Evolutionary conservation across 1,139 yeast genomes (phyloP), one percentile per base, ranked within the genome.

Genomic region (Lodderomyces oxycetoniae): DNA sequence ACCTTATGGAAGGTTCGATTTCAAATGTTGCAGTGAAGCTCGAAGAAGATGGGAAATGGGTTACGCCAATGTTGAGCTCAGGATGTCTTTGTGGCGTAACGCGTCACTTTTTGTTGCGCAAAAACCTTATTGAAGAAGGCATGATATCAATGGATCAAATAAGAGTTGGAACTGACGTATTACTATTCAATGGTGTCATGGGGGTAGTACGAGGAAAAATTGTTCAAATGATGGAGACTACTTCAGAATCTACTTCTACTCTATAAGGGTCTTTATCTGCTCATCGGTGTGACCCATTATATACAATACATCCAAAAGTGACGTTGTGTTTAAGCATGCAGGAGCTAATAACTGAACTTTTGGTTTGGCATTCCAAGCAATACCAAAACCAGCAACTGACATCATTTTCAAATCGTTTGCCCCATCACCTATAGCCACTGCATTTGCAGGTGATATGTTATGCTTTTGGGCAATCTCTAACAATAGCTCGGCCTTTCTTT

Each of bases 311-410:
- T 88, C 95, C 39, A 65, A 65, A 52, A 91, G 69, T 4, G 82
- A 68, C 17, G 71, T 65, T 0, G 89, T 70, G 55, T 91, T 91
- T 47, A 93, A 67, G 44, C 85, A 71, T 30, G 86, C 69, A 8
- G 96, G 96, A 0, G 98, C 98, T 46, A 64, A 61, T 38, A 59
- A 50, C 55, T 87, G 96, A 3, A 93, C 98, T 43, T 71, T 77
- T 21, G 97, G 96, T 56, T 93, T 93, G 12, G 98, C 98, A 54
- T 88, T 84, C 93, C 96, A 93, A 0, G 98, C 98, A 39, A 93
- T 71, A 13, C 98, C 98, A 55, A 79, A 85, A 0, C 98, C 97
- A 2, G 96, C 96, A 13, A 63, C 77, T 3, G 68, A 74, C 97
- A 93, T 91, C 89, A 94, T 94, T 28, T 76, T 75, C 53, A 93